Evolutionary conservation across 495 filamentous ascomycete species (phyloP), one percentile per base, ranked within the genome.

Genomic region (Emericellopsis terricola): DNA sequence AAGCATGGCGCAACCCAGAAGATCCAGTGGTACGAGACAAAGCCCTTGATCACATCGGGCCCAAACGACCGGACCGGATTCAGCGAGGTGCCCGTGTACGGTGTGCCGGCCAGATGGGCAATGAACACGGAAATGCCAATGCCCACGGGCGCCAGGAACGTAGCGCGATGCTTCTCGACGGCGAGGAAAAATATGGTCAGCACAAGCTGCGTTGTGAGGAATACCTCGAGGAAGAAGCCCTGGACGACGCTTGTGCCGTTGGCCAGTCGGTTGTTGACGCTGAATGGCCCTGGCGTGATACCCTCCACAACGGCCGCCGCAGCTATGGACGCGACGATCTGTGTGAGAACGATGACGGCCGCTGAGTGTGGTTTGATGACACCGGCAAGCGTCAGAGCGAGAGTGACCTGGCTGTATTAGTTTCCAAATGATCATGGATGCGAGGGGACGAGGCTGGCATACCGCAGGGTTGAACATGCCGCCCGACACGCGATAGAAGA

Each of bases 381-480:
- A 9, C 69, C 71, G 18, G 76, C 62, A 0, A 76, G 47, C 33
- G 63, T 55, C 43, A 77, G 52, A 1, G 59, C 69, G 8, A 78
- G 46, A 2, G 71, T 72, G 4, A 72, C 58, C 47, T 38, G 32
- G 69, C 62, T 10, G 71, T 59, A 2, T 64, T 58, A 31, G 78
- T 4, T 78, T 47, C 44, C 79, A 74, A 1, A 64, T 56, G 6
- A 58, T 46, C 40, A 69, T 59, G 29, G 75, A 49, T 1, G 70
- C 38, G 4, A 56, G 31, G 3, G 23, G 7, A 27, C 24, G n/a
- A 33, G 20, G 31, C 0, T n/a, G 13, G 8, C 6, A 8, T 52
- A 73, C 77, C 26, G 73, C 78, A 0, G 84, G 84, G 44, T 91
- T 89, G 52, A 89, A 91, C 8, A 84, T 50, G 8, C 81, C 81